Evolutionary conservation across 805 yeast species (phyloP).

Genomic region (Metschnikowia koreensis): DNA sequence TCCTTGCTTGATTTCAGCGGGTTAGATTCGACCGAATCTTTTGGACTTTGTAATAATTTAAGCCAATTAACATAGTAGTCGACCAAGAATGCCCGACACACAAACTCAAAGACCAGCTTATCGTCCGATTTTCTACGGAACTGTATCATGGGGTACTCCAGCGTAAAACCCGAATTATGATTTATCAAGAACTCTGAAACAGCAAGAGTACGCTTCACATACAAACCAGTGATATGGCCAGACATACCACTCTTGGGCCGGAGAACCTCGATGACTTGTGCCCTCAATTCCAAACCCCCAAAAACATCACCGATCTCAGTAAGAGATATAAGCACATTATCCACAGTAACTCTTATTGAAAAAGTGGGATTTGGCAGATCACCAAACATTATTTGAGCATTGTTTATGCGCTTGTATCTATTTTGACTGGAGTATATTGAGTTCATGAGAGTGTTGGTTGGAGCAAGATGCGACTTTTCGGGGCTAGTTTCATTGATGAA

Average conservation of each 20-base stretch:
- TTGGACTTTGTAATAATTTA: constrained; percentile 11
- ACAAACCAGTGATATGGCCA: constrained; percentile 23
- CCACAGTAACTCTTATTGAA: constrained; percentile 30
- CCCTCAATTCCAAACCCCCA: constrained; percentile 24
- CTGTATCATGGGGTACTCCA: constrained; percentile 25
- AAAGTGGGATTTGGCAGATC: constrained; percentile 34
- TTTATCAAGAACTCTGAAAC: not conserved
- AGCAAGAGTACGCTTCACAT: constrained; percentile 10
- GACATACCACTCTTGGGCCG: constrained; percentile 18
- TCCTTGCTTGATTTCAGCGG: not conserved
- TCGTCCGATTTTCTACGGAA: constrained; percentile 23
- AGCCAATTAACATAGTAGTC: constrained; percentile 66
- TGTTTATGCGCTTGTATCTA: constrained; percentile 11
- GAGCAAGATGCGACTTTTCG: not conserved
- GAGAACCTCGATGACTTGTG: constrained; percentile 20
- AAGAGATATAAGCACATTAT: constrained; percentile 20
- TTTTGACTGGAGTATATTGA: constrained; percentile 13
- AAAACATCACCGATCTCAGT: constrained; percentile 21
- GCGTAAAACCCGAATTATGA: not conserved
- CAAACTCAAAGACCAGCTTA: constrained; percentile 38
- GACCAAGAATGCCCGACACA: constrained; percentile 46
- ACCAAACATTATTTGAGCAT: constrained; percentile 7
- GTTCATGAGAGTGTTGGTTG: constrained; percentile 3
- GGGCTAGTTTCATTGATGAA: not conserved
- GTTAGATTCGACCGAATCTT: constrained; percentile 3